Base-by-base conservation (phyloP, 2,329 filamentous ascomycete genomes). In the Neophaeococcomyces mojaviensis region DNA sequence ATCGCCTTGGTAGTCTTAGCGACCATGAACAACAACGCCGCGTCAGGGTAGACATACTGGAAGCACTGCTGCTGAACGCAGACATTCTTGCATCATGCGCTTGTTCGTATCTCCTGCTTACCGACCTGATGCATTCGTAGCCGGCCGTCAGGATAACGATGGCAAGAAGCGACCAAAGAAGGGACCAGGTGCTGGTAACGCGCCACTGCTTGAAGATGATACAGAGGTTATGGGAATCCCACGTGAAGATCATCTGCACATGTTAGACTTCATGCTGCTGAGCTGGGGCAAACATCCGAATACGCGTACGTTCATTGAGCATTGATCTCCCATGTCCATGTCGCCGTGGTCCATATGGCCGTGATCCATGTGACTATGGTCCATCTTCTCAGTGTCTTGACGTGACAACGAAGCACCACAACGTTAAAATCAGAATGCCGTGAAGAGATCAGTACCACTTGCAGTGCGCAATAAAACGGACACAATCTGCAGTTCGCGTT, bases 161-260 rank as follows among this genome's bases (percentile, higher is more conserved):
- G 55, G 81, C 86, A 56, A 92, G 58, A 50, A 98, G 81, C 22
- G 90, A 95, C 60, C 88, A 65, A 64, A 96, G 59, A 48, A 98
- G 82, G 28, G 84, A 84, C 43, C 78, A 60, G 2, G 82, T 81
- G 50, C 82, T 81, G 51, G 77, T 81, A 65, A 98, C 70, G 68
- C 86, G 89, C 92, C 92, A 98, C 68, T 82, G 80, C 58, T 76
- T 77, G 74, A 97, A 98, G 66, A 98, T 79, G 67, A 98, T 94
- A 76, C 92, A 98, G 54, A 98, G 86, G 69, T 97, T 85, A 47
- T 76, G 79, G 2, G 89, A 90, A 65, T 88, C 81, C 90, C 90
- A 98, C 51, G 88, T 97, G 73, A 98, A 98, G 56, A 97, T 81
- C 90, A 96, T 97, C 88, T 95, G 57, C 4, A 40, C 28, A 10